These are phyloP conservation scores for Tolypocladium cylindrosporum DNA, from an alignment of 2,329 filamentous ascomycete genomes.

Conservation along the genomic window DNA sequence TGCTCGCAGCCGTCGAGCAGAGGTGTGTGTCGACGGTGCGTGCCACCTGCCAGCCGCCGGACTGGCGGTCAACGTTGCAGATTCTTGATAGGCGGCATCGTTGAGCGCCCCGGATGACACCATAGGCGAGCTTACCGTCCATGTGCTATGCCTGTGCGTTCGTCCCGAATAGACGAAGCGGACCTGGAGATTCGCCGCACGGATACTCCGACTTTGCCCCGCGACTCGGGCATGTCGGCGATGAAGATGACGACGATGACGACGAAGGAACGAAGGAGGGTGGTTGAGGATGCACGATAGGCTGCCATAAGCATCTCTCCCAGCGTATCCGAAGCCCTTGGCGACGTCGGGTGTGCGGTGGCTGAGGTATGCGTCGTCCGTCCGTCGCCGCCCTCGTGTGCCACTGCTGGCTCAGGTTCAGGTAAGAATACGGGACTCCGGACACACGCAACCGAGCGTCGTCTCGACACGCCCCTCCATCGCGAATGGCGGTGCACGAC, in stretches of 20 bases:
- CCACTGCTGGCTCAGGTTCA: background rate
- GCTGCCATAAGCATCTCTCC: background rate
- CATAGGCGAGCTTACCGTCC: background rate
- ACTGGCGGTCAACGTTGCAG: slow-evolving; percentile 1
- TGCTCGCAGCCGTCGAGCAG: background rate
- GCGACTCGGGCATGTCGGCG: background rate
- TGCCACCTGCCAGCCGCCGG: background rate
- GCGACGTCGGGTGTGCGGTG: background rate
- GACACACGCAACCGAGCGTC: background rate
- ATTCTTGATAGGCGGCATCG: background rate
- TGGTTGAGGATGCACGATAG: background rate
- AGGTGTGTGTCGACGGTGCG: background rate
- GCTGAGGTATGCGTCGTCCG: background rate
- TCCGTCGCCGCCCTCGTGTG: background rate
- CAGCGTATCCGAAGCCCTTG: background rate
- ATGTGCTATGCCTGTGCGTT: background rate
- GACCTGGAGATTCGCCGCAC: background rate
- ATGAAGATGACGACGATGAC: background rate
- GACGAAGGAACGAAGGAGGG: background rate
- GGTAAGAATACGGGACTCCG: background rate
- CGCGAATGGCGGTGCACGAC: background rate
- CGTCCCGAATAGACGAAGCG: background rate
- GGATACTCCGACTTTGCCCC: background rate
- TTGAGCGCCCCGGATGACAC: background rate
- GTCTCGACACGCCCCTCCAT: background rate